Conservation (phyloP, 129 eudicot species). For the Tagetes erecta region DNA sequence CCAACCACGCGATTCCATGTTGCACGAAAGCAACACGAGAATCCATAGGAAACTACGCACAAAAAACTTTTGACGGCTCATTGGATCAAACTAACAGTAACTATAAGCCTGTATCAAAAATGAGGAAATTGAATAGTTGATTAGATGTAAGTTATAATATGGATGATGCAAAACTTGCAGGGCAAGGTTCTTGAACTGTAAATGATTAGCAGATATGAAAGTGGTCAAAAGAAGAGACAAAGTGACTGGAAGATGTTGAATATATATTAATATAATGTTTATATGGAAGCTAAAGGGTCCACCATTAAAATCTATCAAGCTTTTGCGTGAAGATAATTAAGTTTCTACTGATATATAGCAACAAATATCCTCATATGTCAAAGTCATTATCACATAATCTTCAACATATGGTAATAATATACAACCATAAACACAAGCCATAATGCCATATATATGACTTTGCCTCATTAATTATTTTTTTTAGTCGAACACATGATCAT, state of each 20-base stretch:
- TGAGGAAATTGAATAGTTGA: background rate
- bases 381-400: background rate
- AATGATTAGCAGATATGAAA: conserved; percentile 6
- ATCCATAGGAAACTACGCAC: conserved; percentile 21
- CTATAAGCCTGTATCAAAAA: conserved; percentile 17
- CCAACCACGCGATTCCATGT: conserved; percentile 44
- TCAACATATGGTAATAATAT: background rate
- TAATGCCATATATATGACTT: too few relatives aligned
- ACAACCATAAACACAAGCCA: background rate
- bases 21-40: conserved; percentile 44
- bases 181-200: background rate
- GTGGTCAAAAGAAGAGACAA: conserved; percentile 5
- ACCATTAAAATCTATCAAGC: background rate
- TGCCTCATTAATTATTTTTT: too few relatives aligned
- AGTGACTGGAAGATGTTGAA: background rate
- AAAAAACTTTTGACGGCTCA: conserved; percentile 21
- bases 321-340: conserved; percentile 16
- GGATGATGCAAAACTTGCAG: conserved; percentile 5
- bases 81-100: background rate
- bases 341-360: background rate
- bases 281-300: conserved; percentile 15
- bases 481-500: too few relatives aligned
- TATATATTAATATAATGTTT: too few relatives aligned
- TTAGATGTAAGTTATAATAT: background rate
- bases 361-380: conserved; percentile 4